Percentiles rank a stretch among this genome's conserved stretches.
Evolutionary conservation across 2,329 filamentous ascomycete species (phyloP).

Genomic region (Apiospora marii): DNA sequence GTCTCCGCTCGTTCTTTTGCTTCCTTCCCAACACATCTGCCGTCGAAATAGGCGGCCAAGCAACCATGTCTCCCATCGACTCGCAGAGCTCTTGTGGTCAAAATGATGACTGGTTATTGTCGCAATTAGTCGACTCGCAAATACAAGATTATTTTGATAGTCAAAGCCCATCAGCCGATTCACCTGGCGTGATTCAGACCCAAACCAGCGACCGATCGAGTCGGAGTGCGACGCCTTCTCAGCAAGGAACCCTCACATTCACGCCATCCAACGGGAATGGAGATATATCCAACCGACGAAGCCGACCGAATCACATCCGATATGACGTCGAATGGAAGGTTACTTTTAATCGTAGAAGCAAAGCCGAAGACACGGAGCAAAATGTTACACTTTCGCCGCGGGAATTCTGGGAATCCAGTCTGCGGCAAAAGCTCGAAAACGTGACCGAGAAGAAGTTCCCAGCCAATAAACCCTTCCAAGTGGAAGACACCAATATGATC

Average conservation of each 20-base stretch:
- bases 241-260: not conserved
- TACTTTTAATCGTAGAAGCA: not conserved
- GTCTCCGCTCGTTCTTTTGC: not conserved
- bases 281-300: not conserved
- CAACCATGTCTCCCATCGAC: not conserved
- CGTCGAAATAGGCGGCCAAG: not conserved
- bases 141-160: not conserved
- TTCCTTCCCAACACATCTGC: not conserved
- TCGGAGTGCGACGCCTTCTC: not conserved
- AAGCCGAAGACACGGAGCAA: constrained; percentile 13
- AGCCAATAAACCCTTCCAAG: constrained; percentile 12
- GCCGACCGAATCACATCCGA: not conserved
- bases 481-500: not conserved
- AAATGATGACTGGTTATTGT: not conserved
- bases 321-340: constrained; percentile 9
- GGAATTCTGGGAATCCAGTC: not conserved
- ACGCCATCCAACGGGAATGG: not conserved
- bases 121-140: not conserved
- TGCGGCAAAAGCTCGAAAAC: not conserved
- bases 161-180: not conserved
- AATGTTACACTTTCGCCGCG: not conserved
- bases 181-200: not conserved
- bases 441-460: not conserved
- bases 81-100: not conserved
- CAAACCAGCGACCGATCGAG: not conserved